These are phyloP conservation scores for Hyphopichia homilentoma DNA, from an alignment of 805 yeast species.

Conservation along the genomic window DNA sequence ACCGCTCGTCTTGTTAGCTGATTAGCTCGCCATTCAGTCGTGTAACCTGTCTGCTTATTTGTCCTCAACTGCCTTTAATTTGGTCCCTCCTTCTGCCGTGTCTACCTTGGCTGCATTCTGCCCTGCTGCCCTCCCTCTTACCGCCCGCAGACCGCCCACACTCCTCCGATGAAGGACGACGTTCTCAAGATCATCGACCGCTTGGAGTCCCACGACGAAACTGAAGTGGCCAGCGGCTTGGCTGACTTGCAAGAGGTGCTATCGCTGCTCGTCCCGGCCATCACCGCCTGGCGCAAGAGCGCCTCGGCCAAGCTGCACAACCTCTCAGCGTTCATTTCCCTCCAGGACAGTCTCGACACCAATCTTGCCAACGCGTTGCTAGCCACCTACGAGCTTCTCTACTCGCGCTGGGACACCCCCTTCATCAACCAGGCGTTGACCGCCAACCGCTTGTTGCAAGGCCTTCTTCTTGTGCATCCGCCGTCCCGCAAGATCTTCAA, in stretches of 20 bases:
- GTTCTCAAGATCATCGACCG: constrained; percentile 12
- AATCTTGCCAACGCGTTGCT: constrained; percentile 43
- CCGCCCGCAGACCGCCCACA: too few relatives aligned
- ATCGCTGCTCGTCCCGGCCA: constrained; percentile 14
- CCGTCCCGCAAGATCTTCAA: constrained; percentile 48
- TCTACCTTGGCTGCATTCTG: too few relatives aligned
- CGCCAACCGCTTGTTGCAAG: constrained; percentile 48
- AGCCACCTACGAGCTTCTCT: constrained; percentile 7
- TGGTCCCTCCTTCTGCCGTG: too few relatives aligned
- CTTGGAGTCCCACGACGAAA: constrained; percentile 9
- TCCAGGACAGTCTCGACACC: constrained; percentile 52
- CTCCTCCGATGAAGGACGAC: too few relatives aligned
- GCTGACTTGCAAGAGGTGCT: constrained; percentile 14
- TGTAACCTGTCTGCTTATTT: too few relatives aligned
- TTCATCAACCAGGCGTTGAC: constrained; percentile 8
- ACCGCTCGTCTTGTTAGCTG: too few relatives aligned
- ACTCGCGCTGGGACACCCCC: too few relatives aligned
- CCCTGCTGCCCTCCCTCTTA: too few relatives aligned
- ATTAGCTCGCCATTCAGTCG: too few relatives aligned
- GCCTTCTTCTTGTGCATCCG: constrained; percentile 57
- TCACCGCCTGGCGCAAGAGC: constrained; percentile 6
- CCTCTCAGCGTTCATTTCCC: constrained; percentile 26
- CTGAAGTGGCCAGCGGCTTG: constrained; percentile 12
- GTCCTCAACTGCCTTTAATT: too few relatives aligned
- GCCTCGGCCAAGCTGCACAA: constrained; percentile 2